Conservation (phyloP, 352 stramenopile genomes). For the Globisporangium parvum region DNA sequence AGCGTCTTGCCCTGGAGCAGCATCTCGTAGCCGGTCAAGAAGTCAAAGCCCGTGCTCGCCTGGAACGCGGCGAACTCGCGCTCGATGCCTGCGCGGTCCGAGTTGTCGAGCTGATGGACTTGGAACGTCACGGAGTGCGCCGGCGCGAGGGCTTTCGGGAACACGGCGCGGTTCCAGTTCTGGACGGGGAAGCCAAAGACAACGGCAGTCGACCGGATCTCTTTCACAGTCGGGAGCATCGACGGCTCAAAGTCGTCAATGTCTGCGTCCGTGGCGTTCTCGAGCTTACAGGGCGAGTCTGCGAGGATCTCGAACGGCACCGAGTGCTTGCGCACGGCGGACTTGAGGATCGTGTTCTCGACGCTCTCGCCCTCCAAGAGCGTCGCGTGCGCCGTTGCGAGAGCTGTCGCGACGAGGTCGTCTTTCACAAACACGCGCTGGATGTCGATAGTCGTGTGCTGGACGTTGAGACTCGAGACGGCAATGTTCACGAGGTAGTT, state of each 20-base stretch:
- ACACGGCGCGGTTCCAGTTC: slow-evolving; percentile 7
- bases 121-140: background rate
- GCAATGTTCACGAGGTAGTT: slow-evolving; percentile 5
- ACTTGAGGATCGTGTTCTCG: slow-evolving; percentile 11
- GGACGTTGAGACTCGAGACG: slow-evolving; percentile 5
- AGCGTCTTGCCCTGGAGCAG: slow-evolving; percentile 10
- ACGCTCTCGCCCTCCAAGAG: background rate
- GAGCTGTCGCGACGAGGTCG: slow-evolving; percentile 3
- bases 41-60: background rate
- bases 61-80: slow-evolving; percentile 3
- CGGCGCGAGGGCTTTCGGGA: background rate
- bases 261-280: background rate
- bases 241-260: background rate
- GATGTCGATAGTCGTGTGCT: slow-evolving; percentile 6
- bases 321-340: slow-evolving; percentile 1
- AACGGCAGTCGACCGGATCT: slow-evolving; percentile 5
- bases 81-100: background rate
- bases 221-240: slow-evolving; percentile 5
- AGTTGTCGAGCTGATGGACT: background rate
- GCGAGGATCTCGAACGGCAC: slow-evolving; percentile 10
- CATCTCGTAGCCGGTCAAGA: slow-evolving; percentile 9
- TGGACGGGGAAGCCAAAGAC: slow-evolving; percentile 8
- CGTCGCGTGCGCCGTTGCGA: background rate
- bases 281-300: slow-evolving; percentile 1
- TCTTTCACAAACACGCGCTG: slow-evolving; percentile 9